A percentile compares a stretch with the other conserved stretches of the same genome.
Evolutionary conservation across 2,329 filamentous ascomycete species (phyloP).

Genomic region (Penicillium griseofulvum): DNA sequence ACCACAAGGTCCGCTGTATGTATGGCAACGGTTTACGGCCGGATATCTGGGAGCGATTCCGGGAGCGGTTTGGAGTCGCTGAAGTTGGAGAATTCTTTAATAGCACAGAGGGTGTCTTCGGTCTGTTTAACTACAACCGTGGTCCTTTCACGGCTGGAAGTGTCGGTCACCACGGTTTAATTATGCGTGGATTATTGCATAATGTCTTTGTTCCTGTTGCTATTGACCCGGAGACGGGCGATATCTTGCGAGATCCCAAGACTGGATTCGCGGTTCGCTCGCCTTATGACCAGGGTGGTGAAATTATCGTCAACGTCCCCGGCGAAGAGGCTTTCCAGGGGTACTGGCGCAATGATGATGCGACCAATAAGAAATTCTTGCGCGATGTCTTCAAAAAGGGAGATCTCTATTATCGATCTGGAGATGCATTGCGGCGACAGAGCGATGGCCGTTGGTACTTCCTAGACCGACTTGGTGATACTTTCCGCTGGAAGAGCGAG

Average conservation of each 20-base stretch:
- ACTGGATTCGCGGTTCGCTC: slow-evolving; percentile 66
- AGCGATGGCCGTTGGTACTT: slow-evolving; percentile 67
- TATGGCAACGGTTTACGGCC: slow-evolving; percentile 50
- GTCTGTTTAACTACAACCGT: slow-evolving; percentile 58
- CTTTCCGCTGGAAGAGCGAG: slow-evolving; percentile 71
- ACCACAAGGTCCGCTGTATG: slow-evolving; percentile 47
- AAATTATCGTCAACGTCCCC: slow-evolving; percentile 66
- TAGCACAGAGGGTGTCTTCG: slow-evolving; percentile 69
- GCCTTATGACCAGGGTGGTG: slow-evolving; percentile 67
- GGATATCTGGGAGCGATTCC: slow-evolving; percentile 53
- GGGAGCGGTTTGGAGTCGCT: slow-evolving; percentile 52
- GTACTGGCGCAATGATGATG: slow-evolving; percentile 66
- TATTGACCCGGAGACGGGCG: slow-evolving; percentile 66
- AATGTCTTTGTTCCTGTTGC: slow-evolving; percentile 64
- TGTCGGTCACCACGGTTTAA: slow-evolving; percentile 69
- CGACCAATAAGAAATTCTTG: slow-evolving; percentile 65
- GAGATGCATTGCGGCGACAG: slow-evolving; percentile 63
- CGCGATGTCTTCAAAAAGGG: slow-evolving; percentile 64
- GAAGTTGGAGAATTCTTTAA: slow-evolving; percentile 74
- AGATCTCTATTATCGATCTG: slow-evolving; percentile 66
- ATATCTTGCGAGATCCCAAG: slow-evolving; percentile 62
- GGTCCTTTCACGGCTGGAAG: slow-evolving; percentile 62
- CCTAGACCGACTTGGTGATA: slow-evolving; percentile 68
- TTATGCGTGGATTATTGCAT: slow-evolving; percentile 54
- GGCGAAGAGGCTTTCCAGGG: slow-evolving; percentile 62